Conservation (phyloP, 139 green algal genomes). For the Coelastrella sp. region DNA sequence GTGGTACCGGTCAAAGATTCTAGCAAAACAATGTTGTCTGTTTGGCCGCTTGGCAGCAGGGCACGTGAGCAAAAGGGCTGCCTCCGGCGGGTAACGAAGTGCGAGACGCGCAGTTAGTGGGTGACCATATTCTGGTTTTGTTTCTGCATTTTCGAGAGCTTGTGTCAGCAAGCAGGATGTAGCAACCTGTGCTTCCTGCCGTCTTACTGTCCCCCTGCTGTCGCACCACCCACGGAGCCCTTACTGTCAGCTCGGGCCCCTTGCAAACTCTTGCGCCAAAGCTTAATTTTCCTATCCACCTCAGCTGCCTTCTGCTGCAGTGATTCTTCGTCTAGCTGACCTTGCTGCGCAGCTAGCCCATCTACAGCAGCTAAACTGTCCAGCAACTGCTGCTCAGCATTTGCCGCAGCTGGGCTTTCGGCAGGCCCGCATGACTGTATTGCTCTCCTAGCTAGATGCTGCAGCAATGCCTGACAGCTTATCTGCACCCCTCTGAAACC, state of each 20-base stretch:
- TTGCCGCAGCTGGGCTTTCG: neutral
- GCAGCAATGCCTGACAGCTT: neutral
- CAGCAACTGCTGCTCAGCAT: conserved; percentile 37
- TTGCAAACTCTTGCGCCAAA: conserved; percentile 37
- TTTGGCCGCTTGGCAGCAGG: too few relatives aligned
- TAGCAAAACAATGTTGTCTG: too few relatives aligned
- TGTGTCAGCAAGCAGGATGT: neutral
- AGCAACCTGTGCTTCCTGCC: neutral
- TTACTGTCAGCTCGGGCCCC: neutral
- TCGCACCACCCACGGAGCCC: neutral
- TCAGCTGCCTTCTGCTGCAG: conserved; percentile 33
- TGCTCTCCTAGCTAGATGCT: conserved; percentile 22
- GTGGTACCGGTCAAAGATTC: too few relatives aligned
- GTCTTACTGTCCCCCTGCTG: neutral
- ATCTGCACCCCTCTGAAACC: conserved; percentile 44
- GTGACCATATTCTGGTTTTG: too few relatives aligned
- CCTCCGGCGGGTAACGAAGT: too few relatives aligned
- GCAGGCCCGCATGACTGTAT: neutral
- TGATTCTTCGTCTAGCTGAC: conserved; percentile 18
- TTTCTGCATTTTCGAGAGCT: too few relatives aligned
- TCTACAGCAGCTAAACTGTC: conserved; percentile 11
- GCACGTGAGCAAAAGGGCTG: too few relatives aligned
- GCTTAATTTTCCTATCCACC: conserved; percentile 36
- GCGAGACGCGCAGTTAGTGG: too few relatives aligned
- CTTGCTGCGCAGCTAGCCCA: conserved; percentile 4